A percentile compares a stretch with the other conserved stretches of the same genome.
phyloP scores from a whole-genome alignment of 2,329 filamentous ascomycete genomes.

The Neonectria hederae region DNA sequence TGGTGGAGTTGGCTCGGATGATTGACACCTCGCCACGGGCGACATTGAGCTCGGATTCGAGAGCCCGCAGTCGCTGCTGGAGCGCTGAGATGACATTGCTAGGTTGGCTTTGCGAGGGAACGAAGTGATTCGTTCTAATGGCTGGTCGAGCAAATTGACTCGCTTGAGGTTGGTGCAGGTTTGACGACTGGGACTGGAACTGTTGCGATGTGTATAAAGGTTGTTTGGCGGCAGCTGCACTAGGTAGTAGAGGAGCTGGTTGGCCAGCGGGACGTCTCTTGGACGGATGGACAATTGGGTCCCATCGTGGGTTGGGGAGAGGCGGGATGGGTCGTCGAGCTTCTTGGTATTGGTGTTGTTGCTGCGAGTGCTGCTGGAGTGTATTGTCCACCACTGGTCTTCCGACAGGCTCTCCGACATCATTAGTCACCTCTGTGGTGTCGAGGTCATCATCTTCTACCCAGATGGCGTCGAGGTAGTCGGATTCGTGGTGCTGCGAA shows the following conservation, averaged over 20 bases:
- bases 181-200: constrained; percentile 43
- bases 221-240: constrained; percentile 31
- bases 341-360: constrained; percentile 31
- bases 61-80: constrained; percentile 61
- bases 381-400: constrained; percentile 49
- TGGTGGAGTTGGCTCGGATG: constrained; percentile 75
- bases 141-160: constrained; percentile 55
- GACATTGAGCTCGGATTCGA: constrained; percentile 66
- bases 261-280: constrained; percentile 31
- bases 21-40: constrained; percentile 80
- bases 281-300: constrained; percentile 44
- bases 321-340: constrained; percentile 44
- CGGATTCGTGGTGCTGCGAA: constrained; percentile 35
- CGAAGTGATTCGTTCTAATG: constrained; percentile 39
- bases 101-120: constrained; percentile 41
- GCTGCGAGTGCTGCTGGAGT: constrained; percentile 45
- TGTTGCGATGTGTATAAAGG: constrained; percentile 44
- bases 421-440: constrained; percentile 64
- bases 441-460: constrained; percentile 68
- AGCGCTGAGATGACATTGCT: constrained; percentile 55
- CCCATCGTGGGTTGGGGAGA: constrained; percentile 52
- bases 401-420: constrained; percentile 53
- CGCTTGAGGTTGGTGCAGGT: constrained; percentile 46
- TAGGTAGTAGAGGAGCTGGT: constrained; percentile 27
- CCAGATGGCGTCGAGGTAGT: constrained; percentile 53